phyloP scores from a whole-genome alignment of 805 yeast species.

The Candida nanaspora region DNA sequence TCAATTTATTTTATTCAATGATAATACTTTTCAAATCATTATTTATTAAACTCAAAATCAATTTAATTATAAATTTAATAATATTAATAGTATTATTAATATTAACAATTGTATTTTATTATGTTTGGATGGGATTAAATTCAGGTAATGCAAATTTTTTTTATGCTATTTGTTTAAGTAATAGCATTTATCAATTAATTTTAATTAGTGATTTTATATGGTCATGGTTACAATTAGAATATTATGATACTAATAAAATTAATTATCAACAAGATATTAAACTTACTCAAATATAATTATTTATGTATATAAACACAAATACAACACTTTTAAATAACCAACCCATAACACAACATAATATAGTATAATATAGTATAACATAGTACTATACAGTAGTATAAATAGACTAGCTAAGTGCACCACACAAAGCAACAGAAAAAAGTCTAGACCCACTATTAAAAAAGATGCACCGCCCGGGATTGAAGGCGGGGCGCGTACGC shows the following conservation, averaged over 20 bases:
- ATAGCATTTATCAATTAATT: slow-evolving; percentile 62
- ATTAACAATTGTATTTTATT: slow-evolving; percentile 83
- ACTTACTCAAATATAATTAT: slow-evolving; percentile 39
- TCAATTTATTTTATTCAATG: slow-evolving; percentile 34
- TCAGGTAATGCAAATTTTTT: slow-evolving; percentile 96
- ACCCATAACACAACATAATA: too few relatives aligned
- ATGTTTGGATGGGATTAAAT: slow-evolving; percentile 89
- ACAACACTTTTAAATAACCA: too few relatives aligned
- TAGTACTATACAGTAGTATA: too few relatives aligned
- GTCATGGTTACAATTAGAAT: slow-evolving; percentile 69
- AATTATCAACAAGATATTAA: slow-evolving; percentile 31
- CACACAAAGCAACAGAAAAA: too few relatives aligned
- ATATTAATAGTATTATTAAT: slow-evolving; percentile 31
- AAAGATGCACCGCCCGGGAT: too few relatives aligned
- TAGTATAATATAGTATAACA: too few relatives aligned
- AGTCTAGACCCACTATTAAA: too few relatives aligned
- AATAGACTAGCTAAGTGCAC: too few relatives aligned
- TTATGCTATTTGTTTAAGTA: slow-evolving; percentile 84
- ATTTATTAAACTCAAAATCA: slow-evolving; percentile 20
- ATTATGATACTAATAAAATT: slow-evolving; percentile 34
- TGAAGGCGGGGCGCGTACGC: too few relatives aligned
- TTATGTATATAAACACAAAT: too few relatives aligned
- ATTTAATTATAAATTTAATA: slow-evolving; percentile 20
- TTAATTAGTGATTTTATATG: slow-evolving; percentile 73
- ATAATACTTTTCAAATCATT: slow-evolving; percentile 22